Evolutionary conservation across 1,139 yeast species (phyloP).

Genomic region (Pneumocystis sp.): DNA sequence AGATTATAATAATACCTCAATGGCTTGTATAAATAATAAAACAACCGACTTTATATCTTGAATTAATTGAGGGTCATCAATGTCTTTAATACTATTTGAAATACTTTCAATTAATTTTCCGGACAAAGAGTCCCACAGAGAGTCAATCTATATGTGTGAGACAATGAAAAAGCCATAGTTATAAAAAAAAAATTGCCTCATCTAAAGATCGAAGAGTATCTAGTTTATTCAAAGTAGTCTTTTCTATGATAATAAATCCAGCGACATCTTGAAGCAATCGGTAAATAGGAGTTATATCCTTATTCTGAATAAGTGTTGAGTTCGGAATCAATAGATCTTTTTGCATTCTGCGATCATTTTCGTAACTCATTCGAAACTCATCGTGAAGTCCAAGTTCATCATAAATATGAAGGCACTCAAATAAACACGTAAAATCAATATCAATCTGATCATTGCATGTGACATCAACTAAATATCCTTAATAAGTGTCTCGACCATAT

Average conservation of each 20-base stretch:
- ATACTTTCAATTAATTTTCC: slow-evolving; percentile 22
- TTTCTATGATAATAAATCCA: slow-evolving; percentile 69
- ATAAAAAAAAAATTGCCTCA: slow-evolving; percentile 24
- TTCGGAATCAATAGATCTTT: slow-evolving; percentile 58
- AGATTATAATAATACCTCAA: slow-evolving; percentile 31
- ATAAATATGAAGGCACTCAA: slow-evolving; percentile 72
- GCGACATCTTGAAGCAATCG: slow-evolving; percentile 47
- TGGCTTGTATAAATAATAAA: slow-evolving; percentile 60
- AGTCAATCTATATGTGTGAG: slow-evolving; percentile 26
- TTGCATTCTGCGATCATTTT: slow-evolving; percentile 60
- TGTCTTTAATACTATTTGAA: slow-evolving; percentile 18
- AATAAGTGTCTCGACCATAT: slow-evolving; percentile 17
- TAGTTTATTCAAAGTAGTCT: slow-evolving; percentile 43
- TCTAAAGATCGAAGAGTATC: slow-evolving; percentile 28
- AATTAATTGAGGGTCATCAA: slow-evolving; percentile 27
- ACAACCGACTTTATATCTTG: slow-evolving; percentile 40
- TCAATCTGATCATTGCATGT: slow-evolving; percentile 33
- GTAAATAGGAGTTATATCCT: slow-evolving; percentile 30
- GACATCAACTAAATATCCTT: slow-evolving; percentile 25
- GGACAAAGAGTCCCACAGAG: slow-evolving; percentile 59
- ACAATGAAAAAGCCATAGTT: not conserved
- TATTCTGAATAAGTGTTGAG: slow-evolving; percentile 12
- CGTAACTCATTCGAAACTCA: slow-evolving; percentile 45
- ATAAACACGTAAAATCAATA: slow-evolving; percentile 52
- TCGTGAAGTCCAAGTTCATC: slow-evolving; percentile 54